Percentiles rank a stretch among this genome's conserved stretches.
These are phyloP conservation scores for Hanseniaspora lachancei DNA, from an alignment of 805 yeast species.

Conservation along the genomic window DNA sequence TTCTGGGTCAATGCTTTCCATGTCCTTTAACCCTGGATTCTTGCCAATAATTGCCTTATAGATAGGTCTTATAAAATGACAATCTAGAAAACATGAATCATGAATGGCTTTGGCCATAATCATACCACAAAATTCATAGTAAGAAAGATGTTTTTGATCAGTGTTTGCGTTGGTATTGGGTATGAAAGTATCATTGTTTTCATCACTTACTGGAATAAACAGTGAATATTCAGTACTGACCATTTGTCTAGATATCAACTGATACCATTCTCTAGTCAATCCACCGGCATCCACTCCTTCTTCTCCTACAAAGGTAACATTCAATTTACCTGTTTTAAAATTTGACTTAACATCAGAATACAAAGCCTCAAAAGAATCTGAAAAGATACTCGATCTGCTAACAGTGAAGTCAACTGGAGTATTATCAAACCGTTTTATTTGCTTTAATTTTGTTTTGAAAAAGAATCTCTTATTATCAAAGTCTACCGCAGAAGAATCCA, in stretches of 20 bases:
- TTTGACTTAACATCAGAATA: slow-evolving; percentile 50
- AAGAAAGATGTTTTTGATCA: slow-evolving; percentile 83
- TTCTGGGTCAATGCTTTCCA: slow-evolving; percentile 86
- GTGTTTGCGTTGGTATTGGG: slow-evolving; percentile 87
- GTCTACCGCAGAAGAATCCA: slow-evolving; percentile 74
- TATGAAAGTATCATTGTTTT: slow-evolving; percentile 74
- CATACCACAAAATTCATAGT: slow-evolving; percentile 88
- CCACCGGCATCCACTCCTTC: slow-evolving; percentile 99
- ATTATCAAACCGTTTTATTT: slow-evolving; percentile 26
- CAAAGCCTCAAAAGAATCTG: slow-evolving; percentile 84
- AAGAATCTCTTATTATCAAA: slow-evolving; percentile 86
- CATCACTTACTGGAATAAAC: slow-evolving; percentile 82
- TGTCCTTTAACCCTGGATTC: slow-evolving; percentile 74
- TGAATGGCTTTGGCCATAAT: slow-evolving; percentile 87
- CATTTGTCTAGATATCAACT: slow-evolving; percentile 84
- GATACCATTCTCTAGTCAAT: slow-evolving; percentile 94
- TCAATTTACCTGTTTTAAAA: slow-evolving; percentile 57
- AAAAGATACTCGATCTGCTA: slow-evolving; percentile 78
- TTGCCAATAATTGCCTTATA: slow-evolving; percentile 75
- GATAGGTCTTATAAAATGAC: slow-evolving; percentile 90
- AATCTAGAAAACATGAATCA: slow-evolving; percentile 75
- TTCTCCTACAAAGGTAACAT: slow-evolving; percentile 79
- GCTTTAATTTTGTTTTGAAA: slow-evolving; percentile 63
- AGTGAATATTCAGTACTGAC: slow-evolving; percentile 90
- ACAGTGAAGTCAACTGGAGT: slow-evolving; percentile 44